phyloP scores from a whole-genome alignment of 148 eudicot species.

The Camellia lanceoleosa region DNA sequence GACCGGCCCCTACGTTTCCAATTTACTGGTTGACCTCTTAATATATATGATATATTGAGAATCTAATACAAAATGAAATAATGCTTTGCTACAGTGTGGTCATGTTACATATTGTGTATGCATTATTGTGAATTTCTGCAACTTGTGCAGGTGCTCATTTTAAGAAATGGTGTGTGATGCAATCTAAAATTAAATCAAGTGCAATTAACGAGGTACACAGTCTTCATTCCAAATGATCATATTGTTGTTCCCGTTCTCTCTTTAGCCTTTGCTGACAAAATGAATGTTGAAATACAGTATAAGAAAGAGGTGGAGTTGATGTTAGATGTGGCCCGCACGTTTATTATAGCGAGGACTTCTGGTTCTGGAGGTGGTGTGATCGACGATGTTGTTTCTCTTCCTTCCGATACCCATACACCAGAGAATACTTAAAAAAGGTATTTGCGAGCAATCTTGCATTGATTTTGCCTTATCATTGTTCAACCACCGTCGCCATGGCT shows the following conservation, averaged over 20 bases:
- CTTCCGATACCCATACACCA: conserved; percentile 8
- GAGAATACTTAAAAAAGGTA: not conserved
- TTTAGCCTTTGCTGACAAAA: not conserved
- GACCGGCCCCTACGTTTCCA: not conserved
- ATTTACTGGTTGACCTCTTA: not conserved
- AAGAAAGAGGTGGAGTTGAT: conserved; percentile 72
- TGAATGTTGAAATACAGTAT: conserved; percentile 45
- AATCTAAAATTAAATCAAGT: conserved; percentile 78
- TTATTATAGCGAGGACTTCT: conserved; percentile 43
- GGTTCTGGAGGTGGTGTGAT: conserved; percentile 11
- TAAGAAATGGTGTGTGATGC: conserved; percentile 98
- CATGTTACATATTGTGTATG: not conserved
- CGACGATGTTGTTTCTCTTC: conserved; percentile 12
- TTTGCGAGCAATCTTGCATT: not conserved
- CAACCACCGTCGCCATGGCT: no score
- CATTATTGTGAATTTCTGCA: not conserved
- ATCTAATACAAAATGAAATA: not conserved
- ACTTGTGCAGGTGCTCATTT: conserved; percentile 75
- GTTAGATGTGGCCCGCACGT: conserved; percentile 54
- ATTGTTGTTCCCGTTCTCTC: not conserved
- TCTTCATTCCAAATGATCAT: not conserved
- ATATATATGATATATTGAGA: not conserved
- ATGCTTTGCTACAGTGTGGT: not conserved
- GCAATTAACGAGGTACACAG: conserved; percentile 73
- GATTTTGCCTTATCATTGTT: not conserved